Evolutionary conservation across 306 rosid genomes (phyloP).

Genomic region (Trifolium pratense): DNA sequence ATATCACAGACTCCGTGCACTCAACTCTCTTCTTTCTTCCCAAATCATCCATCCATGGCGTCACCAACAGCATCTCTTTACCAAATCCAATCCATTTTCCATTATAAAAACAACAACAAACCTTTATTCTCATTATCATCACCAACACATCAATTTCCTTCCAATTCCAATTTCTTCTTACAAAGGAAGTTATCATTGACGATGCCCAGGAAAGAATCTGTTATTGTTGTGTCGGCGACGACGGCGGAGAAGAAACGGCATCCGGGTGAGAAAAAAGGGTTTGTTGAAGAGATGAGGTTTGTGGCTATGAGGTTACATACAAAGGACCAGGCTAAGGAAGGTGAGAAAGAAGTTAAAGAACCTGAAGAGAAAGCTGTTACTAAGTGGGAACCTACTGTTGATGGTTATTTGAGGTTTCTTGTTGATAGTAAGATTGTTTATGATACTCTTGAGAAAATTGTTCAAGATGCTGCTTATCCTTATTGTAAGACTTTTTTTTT

Average conservation of each 20-base stretch:
- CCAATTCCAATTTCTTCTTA: slow-evolving; percentile 42
- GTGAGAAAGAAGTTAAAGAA: slow-evolving; percentile 74
- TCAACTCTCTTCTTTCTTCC: background rate
- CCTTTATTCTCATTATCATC: slow-evolving; percentile 12
- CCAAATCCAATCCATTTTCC: slow-evolving; percentile 52
- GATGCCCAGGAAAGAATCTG: slow-evolving; percentile 51
- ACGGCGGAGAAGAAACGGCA: slow-evolving; percentile 86
- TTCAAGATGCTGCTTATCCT: slow-evolving; percentile 68
- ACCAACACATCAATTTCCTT: slow-evolving; percentile 4
- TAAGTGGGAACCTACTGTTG: slow-evolving; percentile 79
- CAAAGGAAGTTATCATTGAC: slow-evolving; percentile 10
- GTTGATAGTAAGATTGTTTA: slow-evolving; percentile 89
- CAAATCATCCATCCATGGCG: slow-evolving; percentile 57
- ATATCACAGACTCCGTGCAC: slow-evolving; percentile 49
- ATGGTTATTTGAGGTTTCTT: slow-evolving; percentile 85
- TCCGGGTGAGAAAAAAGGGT: slow-evolving; percentile 91
- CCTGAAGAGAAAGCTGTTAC: slow-evolving; percentile 74
- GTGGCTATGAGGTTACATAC: slow-evolving; percentile 97
- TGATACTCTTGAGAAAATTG: slow-evolving; percentile 76
- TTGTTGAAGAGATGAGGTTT: slow-evolving; percentile 99
- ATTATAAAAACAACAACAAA: slow-evolving; percentile 32
- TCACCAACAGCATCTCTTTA: slow-evolving; percentile 54
- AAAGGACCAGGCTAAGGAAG: slow-evolving; percentile 90
- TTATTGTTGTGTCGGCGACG: slow-evolving; percentile 68
- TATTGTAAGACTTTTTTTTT: slow-evolving; percentile 72